phyloP scores from a whole-genome alignment of 2,329 filamentous ascomycete species.

The Stachybotrys echinatus region DNA sequence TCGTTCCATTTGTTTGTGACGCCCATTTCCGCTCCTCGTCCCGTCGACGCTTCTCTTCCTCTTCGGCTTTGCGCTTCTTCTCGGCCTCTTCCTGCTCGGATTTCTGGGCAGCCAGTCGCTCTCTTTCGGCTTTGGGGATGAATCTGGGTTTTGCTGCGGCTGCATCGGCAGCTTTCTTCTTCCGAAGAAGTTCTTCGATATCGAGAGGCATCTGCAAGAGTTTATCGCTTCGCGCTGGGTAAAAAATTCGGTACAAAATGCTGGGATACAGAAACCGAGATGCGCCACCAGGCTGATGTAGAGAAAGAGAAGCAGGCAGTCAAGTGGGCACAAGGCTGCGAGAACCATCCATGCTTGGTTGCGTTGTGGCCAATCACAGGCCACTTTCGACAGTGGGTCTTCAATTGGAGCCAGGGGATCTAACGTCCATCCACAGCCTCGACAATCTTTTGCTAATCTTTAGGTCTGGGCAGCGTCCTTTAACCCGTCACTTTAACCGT shows the following conservation, averaged over 20 bases:
- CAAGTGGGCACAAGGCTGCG: not conserved
- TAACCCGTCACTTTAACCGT: no score
- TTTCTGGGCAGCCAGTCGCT: conserved; percentile 75
- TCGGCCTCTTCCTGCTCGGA: conserved; percentile 63
- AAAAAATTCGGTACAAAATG: not conserved
- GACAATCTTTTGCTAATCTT: not conserved
- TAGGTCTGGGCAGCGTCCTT: not conserved
- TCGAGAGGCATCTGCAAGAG: conserved; percentile 48
- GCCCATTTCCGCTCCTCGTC: conserved; percentile 52
- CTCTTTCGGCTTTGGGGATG: conserved; percentile 75
- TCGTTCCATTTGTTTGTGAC: conserved; percentile 18
- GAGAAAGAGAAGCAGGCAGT: not conserved
- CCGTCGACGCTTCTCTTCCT: conserved; percentile 64
- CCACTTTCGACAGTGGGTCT: not conserved
- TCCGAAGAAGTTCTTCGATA: conserved; percentile 77
- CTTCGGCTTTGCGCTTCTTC: conserved; percentile 41
- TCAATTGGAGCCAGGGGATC: not conserved
- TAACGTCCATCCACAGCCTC: not conserved
- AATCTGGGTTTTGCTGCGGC: conserved; percentile 86
- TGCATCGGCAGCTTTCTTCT: conserved; percentile 81
- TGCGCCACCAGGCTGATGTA: not conserved
- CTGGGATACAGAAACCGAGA: not conserved
- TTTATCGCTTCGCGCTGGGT: not conserved
- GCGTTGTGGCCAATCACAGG: not conserved
- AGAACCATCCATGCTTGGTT: not conserved